Conservation (phyloP, 2,329 filamentous ascomycete species). For the Ophiosphaerella korrae region DNA sequence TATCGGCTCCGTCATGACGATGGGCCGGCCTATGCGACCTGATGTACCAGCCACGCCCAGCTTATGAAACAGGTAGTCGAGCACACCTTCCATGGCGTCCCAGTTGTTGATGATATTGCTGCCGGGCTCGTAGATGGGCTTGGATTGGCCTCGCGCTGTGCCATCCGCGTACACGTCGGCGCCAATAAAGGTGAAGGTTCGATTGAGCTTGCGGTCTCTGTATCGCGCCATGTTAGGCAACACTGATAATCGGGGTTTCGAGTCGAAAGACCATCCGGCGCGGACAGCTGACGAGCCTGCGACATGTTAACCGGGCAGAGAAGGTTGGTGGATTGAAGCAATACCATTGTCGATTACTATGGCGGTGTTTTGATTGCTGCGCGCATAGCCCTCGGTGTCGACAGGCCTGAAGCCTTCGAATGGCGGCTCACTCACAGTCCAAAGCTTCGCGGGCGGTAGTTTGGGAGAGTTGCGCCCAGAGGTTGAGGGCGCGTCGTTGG, state of each 20-base stretch:
- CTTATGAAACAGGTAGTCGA: conserved; percentile 95
- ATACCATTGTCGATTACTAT: conserved; percentile 98
- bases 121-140: conserved; percentile 87
- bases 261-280: conserved; percentile 94
- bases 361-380: conserved; percentile 67
- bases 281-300: conserved; percentile 85
- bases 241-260: conserved; percentile 76
- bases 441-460: conserved; percentile 58
- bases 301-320: conserved; percentile 16
- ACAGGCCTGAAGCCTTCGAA: conserved; percentile 64
- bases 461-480: conserved; percentile 58
- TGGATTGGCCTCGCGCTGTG: conserved; percentile 86
- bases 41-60: conserved; percentile 79
- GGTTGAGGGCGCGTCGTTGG: conserved; percentile 45
- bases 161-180: conserved; percentile 94
- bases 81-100: conserved; percentile 93
- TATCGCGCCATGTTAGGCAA: conserved; percentile 95
- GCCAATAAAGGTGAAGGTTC: conserved; percentile 90
- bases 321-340: conserved; percentile 1
- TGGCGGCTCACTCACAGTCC: conserved; percentile 62
- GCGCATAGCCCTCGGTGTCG: conserved; percentile 71
- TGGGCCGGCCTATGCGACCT: conserved; percentile 78
- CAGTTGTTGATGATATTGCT: conserved; percentile 94
- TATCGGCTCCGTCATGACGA: conserved; percentile 95
- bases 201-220: conserved; percentile 88